phyloP scores from a whole-genome alignment of 1,139 yeast genomes.

The Blastobotrys niveus region DNA sequence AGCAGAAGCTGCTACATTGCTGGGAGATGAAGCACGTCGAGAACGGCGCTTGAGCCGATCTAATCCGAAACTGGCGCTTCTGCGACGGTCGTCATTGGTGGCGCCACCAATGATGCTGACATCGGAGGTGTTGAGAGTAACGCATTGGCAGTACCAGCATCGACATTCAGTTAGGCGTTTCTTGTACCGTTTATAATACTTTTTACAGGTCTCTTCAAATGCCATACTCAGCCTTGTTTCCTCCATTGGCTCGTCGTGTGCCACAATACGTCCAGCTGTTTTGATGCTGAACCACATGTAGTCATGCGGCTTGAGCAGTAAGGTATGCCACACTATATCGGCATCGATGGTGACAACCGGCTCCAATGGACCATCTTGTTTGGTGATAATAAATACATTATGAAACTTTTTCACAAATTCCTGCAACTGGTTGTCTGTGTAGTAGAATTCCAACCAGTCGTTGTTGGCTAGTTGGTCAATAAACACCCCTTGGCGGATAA shows the following conservation, averaged over 20 bases:
- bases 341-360: constrained; percentile 40
- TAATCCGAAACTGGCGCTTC: background rate
- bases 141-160: constrained; percentile 31
- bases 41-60: too few relatives aligned
- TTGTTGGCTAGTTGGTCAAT: constrained; percentile 32
- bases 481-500: constrained; percentile 37
- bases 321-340: constrained; percentile 42
- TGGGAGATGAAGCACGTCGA: too few relatives aligned
- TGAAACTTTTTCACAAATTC: constrained; percentile 31
- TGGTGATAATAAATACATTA: constrained; percentile 30
- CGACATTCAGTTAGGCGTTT: constrained; percentile 32
- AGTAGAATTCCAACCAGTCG: constrained; percentile 29
- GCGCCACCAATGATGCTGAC: background rate
- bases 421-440: too few relatives aligned
- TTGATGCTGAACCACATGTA: constrained; percentile 30
- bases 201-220: constrained; percentile 27
- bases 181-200: constrained; percentile 24
- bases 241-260: constrained; percentile 35
- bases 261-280: constrained; percentile 24
- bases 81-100: background rate
- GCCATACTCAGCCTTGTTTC: constrained; percentile 25
- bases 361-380: constrained; percentile 16
- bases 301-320: constrained; percentile 31
- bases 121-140: background rate
- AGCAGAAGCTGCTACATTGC: too few relatives aligned